Evolutionary conservation across 768 basidiomycete species (phyloP).

Genomic region (Xerocomellus intermedius): DNA sequence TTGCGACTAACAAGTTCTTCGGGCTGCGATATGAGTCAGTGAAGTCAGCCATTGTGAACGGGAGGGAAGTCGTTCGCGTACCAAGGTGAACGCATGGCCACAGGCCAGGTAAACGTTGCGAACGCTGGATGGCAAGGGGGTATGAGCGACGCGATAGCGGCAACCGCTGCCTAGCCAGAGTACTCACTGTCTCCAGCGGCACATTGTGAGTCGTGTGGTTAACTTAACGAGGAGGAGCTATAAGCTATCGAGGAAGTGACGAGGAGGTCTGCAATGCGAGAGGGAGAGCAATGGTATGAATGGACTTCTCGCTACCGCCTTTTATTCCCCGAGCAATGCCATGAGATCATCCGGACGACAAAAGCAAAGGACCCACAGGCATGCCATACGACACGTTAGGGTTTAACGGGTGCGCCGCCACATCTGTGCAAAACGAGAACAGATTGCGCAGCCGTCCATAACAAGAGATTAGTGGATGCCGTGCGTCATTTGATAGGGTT

Average conservation of each 20-base stretch:
- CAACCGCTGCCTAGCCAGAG: not conserved
- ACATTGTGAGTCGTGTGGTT: constrained; percentile 38
- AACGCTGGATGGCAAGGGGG: constrained; percentile 32
- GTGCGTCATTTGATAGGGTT: constrained; percentile 38
- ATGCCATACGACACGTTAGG: constrained; percentile 21
- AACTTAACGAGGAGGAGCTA: not conserved
- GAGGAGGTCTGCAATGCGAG: not conserved
- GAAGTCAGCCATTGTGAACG: not conserved
- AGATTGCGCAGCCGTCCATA: constrained; percentile 27
- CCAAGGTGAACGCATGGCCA: constrained; percentile 45
- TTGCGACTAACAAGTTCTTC: constrained; percentile 34
- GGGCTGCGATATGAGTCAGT: constrained; percentile 29
- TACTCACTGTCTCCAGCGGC: constrained; percentile 54
- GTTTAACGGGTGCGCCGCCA: constrained; percentile 22
- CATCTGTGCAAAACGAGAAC: constrained; percentile 27
- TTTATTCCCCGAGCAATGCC: constrained; percentile 27
- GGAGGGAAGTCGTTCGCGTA: constrained; percentile 24
- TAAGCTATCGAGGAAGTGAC: constrained; percentile 5
- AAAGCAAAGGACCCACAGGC: constrained; percentile 18
- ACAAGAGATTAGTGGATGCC: constrained; percentile 26
- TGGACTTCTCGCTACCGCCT: constrained; percentile 15
- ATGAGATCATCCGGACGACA: constrained; percentile 26
- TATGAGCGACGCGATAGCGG: constrained; percentile 1
- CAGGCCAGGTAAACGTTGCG: constrained; percentile 49
- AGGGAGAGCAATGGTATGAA: constrained; percentile 8